Evolutionary conservation across 352 stramenopile species (phyloP).

Genomic region (Globisporangium sylvaticum): DNA sequence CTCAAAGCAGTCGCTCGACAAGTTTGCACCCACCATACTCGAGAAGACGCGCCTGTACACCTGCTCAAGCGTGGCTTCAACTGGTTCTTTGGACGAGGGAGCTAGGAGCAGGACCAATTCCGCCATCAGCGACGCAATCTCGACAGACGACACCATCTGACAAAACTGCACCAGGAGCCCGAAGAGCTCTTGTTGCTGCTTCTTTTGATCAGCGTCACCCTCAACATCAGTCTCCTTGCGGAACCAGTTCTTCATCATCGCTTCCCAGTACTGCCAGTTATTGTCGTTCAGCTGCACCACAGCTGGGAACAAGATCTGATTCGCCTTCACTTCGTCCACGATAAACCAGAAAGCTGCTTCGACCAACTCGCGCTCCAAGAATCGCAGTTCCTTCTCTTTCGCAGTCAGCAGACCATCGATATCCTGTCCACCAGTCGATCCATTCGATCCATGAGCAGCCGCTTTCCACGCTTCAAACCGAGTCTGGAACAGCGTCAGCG

Average conservation of each 20-base stretch:
- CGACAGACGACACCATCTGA: slow-evolving; percentile 11
- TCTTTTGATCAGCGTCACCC: neutral
- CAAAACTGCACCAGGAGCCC: slow-evolving; percentile 11
- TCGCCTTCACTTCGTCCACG: slow-evolving; percentile 21
- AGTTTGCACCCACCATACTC: neutral
- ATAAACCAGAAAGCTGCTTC: slow-evolving; percentile 29
- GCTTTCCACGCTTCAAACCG: slow-evolving; percentile 37
- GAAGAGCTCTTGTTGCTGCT: neutral
- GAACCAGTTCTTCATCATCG: slow-evolving; percentile 14
- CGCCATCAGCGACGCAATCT: slow-evolving; percentile 14
- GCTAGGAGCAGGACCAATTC: slow-evolving; percentile 8
- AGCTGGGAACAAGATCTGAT: neutral
- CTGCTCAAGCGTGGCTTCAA: neutral
- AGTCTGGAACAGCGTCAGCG: slow-evolving; percentile 35
- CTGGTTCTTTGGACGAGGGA: neutral
- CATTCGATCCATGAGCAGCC: slow-evolving; percentile 7
- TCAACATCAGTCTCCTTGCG: neutral
- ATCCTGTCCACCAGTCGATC: slow-evolving; percentile 11
- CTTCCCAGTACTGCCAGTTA: slow-evolving; percentile 12
- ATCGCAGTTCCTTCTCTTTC: slow-evolving; percentile 33
- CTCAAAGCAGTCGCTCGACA: neutral
- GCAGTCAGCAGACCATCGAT: slow-evolving; percentile 1
- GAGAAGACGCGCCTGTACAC: slow-evolving; percentile 9
- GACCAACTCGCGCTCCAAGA: slow-evolving; percentile 33
- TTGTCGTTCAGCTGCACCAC: neutral